Conservation (phyloP, 1,139 yeast genomes). For the Pneumocystis canis region DNA sequence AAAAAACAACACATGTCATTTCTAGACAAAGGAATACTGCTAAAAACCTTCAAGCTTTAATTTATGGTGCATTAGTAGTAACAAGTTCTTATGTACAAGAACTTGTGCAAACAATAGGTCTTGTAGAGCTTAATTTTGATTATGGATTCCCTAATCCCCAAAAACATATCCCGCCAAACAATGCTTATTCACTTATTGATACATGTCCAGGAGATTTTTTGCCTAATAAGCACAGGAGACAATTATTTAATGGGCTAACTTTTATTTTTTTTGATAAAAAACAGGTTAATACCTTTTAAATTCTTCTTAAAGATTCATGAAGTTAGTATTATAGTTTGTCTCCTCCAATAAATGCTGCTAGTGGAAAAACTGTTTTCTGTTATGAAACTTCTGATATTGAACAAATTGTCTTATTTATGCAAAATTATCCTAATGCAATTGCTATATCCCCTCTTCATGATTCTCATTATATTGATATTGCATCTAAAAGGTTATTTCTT, state of each 20-base stretch:
- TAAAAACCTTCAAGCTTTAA: slow-evolving; percentile 6
- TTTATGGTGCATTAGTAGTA: slow-evolving; percentile 3
- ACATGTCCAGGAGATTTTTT: slow-evolving; percentile 1
- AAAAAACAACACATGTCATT: slow-evolving; percentile 7
- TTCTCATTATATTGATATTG: background rate
- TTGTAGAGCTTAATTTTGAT: background rate
- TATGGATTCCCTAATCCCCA: slow-evolving; percentile 4
- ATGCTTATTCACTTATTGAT: slow-evolving; percentile 1
- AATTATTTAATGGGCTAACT: slow-evolving; percentile 3
- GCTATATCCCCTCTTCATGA: slow-evolving; percentile 6
- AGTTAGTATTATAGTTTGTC: background rate
- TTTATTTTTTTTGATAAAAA: slow-evolving; percentile 4
- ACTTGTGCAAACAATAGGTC: background rate
- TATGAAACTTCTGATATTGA: background rate
- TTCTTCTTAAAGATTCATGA: background rate
- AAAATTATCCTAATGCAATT: background rate
- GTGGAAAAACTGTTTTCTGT: slow-evolving; percentile 3
- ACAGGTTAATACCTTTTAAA: background rate
- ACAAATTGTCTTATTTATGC: slow-evolving; percentile 2
- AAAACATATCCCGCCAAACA: background rate
- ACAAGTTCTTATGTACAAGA: slow-evolving; percentile 3
- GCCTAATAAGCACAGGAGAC: background rate
- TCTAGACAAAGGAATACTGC: slow-evolving; percentile 7
- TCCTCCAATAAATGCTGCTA: slow-evolving; percentile 4
- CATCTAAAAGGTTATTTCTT: background rate